Conservation (phyloP, 2,329 filamentous ascomycete species). For the Fusarium sp. region DNA sequence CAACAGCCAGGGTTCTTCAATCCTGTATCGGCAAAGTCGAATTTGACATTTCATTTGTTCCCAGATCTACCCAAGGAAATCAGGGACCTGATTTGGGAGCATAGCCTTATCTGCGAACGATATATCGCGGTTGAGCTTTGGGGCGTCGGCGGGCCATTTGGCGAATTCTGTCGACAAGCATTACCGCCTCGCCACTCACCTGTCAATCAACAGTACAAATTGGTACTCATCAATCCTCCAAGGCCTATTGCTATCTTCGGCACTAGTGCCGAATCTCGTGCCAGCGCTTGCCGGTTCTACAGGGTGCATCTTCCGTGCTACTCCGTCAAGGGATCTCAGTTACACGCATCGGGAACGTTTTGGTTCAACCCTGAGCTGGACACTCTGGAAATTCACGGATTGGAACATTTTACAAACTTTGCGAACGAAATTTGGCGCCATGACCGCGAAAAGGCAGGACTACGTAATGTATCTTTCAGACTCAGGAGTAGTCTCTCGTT, state of each 20-base stretch:
- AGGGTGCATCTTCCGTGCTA: neutral
- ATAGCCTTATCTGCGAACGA: neutral
- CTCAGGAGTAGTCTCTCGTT: neutral
- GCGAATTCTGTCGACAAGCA: neutral
- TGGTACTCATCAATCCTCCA: neutral
- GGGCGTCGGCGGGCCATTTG: fast-evolving
- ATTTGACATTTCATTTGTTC: neutral
- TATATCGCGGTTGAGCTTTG: neutral
- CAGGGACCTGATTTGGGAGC: neutral
- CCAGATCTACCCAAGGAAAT: neutral
- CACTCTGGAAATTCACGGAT: neutral
- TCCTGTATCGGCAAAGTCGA: neutral
- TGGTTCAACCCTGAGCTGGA: neutral
- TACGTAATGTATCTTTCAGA: neutral
- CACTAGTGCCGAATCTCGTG: neutral
- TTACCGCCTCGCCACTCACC: fast-evolving
- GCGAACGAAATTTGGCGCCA: neutral
- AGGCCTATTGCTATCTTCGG: neutral
- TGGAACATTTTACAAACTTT: neutral
- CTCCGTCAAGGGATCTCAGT: neutral
- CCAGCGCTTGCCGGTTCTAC: neutral
- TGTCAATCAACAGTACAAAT: fast-evolving
- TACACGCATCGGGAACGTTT: neutral
- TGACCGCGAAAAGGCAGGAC: neutral
- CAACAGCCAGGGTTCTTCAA: neutral